phyloP scores from a whole-genome alignment of 179 eudicot species.

The Beta lomatogona region DNA sequence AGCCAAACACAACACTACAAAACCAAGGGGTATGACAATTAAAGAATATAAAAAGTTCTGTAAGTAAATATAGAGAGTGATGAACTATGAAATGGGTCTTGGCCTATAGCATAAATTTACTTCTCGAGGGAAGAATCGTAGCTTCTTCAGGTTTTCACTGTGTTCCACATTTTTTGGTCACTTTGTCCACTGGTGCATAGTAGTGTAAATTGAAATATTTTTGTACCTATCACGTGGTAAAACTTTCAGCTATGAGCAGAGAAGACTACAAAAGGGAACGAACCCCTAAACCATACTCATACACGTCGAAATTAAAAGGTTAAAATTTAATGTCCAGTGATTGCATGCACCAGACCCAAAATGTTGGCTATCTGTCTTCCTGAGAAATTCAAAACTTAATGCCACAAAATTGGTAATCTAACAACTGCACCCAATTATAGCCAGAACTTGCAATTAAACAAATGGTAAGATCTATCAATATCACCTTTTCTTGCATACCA shows the following conservation, averaged over 20 bases:
- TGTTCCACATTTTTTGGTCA: not conserved
- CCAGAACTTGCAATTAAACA: not conserved
- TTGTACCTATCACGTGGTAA: not conserved
- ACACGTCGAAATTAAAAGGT: not conserved
- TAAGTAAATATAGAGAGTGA: not conserved
- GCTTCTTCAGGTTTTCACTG: not conserved
- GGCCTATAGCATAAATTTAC: not conserved
- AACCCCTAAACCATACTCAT: not conserved
- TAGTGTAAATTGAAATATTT: not conserved
- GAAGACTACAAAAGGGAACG: not conserved
- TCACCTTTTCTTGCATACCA: not conserved
- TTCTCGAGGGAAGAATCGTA: not conserved
- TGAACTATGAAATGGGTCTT: no score
- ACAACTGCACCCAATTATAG: not conserved
- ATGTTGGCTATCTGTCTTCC: not conserved
- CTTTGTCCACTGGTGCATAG: not conserved
- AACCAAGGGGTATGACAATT: not conserved
- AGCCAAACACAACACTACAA: no score
- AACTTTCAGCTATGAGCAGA: not conserved
- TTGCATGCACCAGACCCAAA: slow-evolving; percentile 2
- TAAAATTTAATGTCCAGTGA: not conserved
- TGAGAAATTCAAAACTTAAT: not conserved
- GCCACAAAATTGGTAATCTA: not conserved
- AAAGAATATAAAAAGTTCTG: not conserved
- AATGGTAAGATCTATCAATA: not conserved